Base-by-base conservation (phyloP, 2,329 filamentous ascomycete species). In the Colletotrichum theobromicola region DNA sequence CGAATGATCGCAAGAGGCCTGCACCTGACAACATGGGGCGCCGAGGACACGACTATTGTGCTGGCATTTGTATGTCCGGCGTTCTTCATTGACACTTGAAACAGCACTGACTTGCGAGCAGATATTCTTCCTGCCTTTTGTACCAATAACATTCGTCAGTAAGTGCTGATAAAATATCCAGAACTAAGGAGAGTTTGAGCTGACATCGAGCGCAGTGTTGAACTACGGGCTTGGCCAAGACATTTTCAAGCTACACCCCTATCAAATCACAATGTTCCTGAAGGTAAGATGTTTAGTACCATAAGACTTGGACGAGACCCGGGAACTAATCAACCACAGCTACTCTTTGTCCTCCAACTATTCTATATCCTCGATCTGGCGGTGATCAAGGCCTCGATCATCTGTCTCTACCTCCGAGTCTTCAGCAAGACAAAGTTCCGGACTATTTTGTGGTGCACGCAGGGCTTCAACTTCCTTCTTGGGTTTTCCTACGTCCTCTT, bases 351-450 rank as follows among this genome's bases (percentile, higher is more conserved):
- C 30, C n/a, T 42, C 6, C 64, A 67, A 24, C 8, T 67, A 2
- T 58, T 57, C 8, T 67, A 67, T 16, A 57, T 67, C 32, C 15
- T 67, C 9, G 64, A 57, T 42, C 46, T 67, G 7, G 50, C 64
- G 9, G 46, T 67, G 5, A 67, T 67, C 64, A 67, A 67, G 24
- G 46, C 64, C 24, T 67, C 64, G 15, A 67, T 67, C 4, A n/a
- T 67, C 3, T 67, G 24, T 4, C 34, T 67, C 0, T 67, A 67
- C 15, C 46, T 67, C 7, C 50, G 64, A 12, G 50, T 67, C 30
- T 67, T 67, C 64, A 67, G 24, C 64, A 30, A 42, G 21, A 30
- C 30, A 58, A 16, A 8, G 5, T 57, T 67, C 32, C n/a, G 50
- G 3, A 57, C 34, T 0, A 50, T 67, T 4, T 21, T 67, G 2